A percentile compares a stretch with the other conserved stretches of the same genome.
Evolutionary conservation across 495 filamentous ascomycete species (phyloP).

Genomic region (Beverwykella pulmonaria): DNA sequence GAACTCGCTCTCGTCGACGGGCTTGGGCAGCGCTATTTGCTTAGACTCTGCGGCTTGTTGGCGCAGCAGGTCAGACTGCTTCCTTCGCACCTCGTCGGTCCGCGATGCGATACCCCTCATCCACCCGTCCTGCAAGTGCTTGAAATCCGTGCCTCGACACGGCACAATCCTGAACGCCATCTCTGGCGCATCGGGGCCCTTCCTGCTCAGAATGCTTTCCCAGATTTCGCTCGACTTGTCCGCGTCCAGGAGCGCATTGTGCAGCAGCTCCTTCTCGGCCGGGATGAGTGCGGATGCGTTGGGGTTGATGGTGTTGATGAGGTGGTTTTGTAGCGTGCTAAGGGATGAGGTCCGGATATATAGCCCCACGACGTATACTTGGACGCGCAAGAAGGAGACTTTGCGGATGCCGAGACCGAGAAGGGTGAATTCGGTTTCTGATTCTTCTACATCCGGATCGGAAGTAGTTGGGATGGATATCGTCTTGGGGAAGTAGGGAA

Average conservation of each 20-base stretch:
- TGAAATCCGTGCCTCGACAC: constrained; percentile 85
- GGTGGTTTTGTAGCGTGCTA: constrained; percentile 55
- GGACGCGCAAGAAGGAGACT: constrained; percentile 84
- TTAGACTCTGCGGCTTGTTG: constrained; percentile 26
- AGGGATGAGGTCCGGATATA: constrained; percentile 85
- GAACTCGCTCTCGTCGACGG: constrained; percentile 34
- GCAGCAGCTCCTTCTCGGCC: constrained; percentile 72
- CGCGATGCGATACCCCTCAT: constrained; percentile 78
- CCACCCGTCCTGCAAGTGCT: constrained; percentile 88
- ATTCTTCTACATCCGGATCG: constrained; percentile 34
- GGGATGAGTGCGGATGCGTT: constrained; percentile 80
- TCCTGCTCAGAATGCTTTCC: constrained; percentile 65
- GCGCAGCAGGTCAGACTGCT: constrained; percentile 24
- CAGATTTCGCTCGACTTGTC: constrained; percentile 69
- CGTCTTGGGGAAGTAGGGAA: constrained; percentile 78
- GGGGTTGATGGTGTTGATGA: constrained; percentile 52
- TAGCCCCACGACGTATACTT: constrained; percentile 92
- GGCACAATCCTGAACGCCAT: constrained; percentile 81
- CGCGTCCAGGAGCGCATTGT: constrained; percentile 67
- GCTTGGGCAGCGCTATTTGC: constrained; percentile 19
- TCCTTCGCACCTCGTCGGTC: constrained; percentile 50
- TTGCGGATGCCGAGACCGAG: constrained; percentile 85
- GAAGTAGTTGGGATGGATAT: constrained; percentile 60
- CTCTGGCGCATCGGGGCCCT: constrained; percentile 56
- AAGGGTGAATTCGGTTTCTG: constrained; percentile 75